Evolutionary conservation across 352 stramenopile species (phyloP).

Genomic region (Phytophthora citricola): DNA sequence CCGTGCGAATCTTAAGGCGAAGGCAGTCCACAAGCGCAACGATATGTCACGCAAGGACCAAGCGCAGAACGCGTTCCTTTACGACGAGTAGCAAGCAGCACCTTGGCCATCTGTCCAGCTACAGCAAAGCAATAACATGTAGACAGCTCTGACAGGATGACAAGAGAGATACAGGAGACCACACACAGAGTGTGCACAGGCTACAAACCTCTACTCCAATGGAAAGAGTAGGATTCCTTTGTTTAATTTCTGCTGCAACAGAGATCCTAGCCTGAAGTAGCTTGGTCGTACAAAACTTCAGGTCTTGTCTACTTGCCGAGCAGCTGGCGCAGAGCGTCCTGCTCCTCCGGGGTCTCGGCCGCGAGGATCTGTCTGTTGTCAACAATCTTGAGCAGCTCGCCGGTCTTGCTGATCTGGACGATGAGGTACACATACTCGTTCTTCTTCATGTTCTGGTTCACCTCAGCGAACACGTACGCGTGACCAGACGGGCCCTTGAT

Average conservation of each 20-base stretch:
- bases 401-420: constrained; percentile 93
- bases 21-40: constrained; percentile 64
- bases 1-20: constrained; percentile 55
- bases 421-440: constrained; percentile 97
- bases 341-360: constrained; percentile 77
- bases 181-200: neutral
- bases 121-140: constrained; percentile 7
- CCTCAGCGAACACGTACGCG: constrained; percentile 94
- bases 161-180: constrained; percentile 12
- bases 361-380: constrained; percentile 93
- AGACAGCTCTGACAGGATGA: neutral
- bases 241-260: constrained; percentile 23
- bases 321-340: constrained; percentile 78
- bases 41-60: constrained; percentile 59
- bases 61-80: constrained; percentile 73
- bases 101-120: neutral
- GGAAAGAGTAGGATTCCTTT: constrained; percentile 24
- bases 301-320: constrained; percentile 59
- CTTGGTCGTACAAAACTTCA: constrained; percentile 22
- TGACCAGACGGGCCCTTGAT: constrained; percentile 92
- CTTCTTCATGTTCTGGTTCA: constrained; percentile 92
- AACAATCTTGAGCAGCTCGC: constrained; percentile 90
- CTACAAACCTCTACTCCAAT: constrained; percentile 27
- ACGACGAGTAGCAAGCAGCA: constrained; percentile 50
- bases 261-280: constrained; percentile 17